Conservation (phyloP, 441 rosid genomes). For the Euphorbia celastroides region DNA sequence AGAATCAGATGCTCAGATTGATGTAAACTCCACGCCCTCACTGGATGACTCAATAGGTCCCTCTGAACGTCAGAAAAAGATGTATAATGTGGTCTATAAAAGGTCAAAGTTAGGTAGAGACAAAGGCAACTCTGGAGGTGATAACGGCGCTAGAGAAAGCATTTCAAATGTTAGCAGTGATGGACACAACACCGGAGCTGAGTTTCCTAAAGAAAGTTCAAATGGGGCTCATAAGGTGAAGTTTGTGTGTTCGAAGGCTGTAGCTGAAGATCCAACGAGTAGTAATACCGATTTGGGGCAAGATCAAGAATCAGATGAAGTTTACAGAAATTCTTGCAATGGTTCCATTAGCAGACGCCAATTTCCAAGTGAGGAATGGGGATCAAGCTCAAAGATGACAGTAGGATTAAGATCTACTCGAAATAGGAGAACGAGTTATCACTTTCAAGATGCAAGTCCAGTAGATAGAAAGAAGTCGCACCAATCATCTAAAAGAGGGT, state of each 20-base stretch:
- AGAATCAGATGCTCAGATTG: constrained; percentile 34
- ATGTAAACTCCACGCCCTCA: constrained; percentile 28
- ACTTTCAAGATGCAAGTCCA: constrained; percentile 52
- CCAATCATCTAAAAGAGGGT: constrained; percentile 47
- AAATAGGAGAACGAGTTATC: constrained; percentile 68
- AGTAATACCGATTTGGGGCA: constrained; percentile 22
- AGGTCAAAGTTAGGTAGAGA: constrained; percentile 59
- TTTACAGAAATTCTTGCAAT: constrained; percentile 18
- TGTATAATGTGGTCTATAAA: constrained; percentile 74
- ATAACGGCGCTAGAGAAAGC: constrained; percentile 35
- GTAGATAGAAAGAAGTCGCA: constrained; percentile 45
- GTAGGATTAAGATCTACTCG: constrained; percentile 81
- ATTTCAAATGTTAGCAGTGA: constrained; percentile 39
- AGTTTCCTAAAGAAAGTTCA: constrained; percentile 32
- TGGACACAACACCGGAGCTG: constrained; percentile 29
- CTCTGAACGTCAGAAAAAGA: constrained; percentile 45
- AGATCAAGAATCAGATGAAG: constrained; percentile 37
- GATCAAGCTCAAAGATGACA: constrained; percentile 57
- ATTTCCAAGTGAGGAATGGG: constrained; percentile 55
- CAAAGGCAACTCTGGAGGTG: constrained; percentile 36
- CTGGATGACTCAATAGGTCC: constrained; percentile 29
- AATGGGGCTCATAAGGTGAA: constrained; percentile 34
- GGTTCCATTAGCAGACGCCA: constrained; percentile 34
- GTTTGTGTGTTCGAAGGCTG: constrained; percentile 32
- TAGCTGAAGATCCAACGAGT: constrained; percentile 26